A percentile compares a stretch with the other conserved stretches of the same genome.
Evolutionary conservation across 2,329 filamentous ascomycete species (phyloP).

Genomic region (Colletotrichum eremochloae): DNA sequence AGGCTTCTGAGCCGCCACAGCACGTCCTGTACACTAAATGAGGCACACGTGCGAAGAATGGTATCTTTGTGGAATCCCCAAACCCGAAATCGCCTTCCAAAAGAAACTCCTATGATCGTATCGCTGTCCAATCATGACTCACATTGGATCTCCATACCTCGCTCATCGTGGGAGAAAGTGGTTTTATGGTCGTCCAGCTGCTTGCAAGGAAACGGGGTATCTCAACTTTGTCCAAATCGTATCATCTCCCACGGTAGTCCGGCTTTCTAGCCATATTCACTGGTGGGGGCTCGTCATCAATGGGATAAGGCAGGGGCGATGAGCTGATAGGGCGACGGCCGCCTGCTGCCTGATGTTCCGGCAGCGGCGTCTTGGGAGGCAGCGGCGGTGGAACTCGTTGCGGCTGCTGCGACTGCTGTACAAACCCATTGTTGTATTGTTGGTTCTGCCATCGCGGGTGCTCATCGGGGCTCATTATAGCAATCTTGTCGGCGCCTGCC

Average conservation of each 20-base stretch:
- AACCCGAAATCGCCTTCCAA: constrained; percentile 9
- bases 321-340: constrained; percentile 49
- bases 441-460: constrained; percentile 59
- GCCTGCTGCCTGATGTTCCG: constrained; percentile 58
- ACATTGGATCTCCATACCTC: background rate
- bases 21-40: background rate
- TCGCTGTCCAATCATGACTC: background rate
- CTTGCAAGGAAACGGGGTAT: constrained; percentile 3
- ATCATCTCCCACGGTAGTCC: constrained; percentile 70
- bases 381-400: constrained; percentile 72
- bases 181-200: background rate
- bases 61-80: constrained; percentile 34
- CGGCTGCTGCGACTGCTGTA: constrained; percentile 48
- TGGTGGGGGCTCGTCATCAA: constrained; percentile 82
- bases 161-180: no score
- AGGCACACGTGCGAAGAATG: constrained; percentile 29
- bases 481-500: constrained; percentile 77
- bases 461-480: constrained; percentile 72
- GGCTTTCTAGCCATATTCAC: constrained; percentile 92
- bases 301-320: constrained; percentile 78
- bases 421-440: constrained; percentile 37
- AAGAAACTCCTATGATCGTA: constrained; percentile 15
- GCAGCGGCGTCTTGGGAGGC: constrained; percentile 82
- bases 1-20: constrained; percentile 6
- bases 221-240: background rate